A percentile compares a stretch with the other conserved stretches of the same genome.
Evolutionary conservation across 192 early-diverging fungal species (phyloP).

Genomic region (Backusella tuberculispora): DNA sequence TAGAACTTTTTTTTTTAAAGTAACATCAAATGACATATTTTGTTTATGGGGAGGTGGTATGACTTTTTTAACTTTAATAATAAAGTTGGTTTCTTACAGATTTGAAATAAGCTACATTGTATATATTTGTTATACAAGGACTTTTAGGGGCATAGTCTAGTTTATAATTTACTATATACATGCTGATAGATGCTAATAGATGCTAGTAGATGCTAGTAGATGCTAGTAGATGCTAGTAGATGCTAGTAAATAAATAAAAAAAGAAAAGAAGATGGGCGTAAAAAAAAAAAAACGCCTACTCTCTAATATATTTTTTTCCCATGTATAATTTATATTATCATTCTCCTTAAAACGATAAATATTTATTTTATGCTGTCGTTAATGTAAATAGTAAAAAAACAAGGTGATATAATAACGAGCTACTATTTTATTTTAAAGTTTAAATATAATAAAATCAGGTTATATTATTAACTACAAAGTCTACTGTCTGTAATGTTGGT

Average conservation of each 20-base stretch:
- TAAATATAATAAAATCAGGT: no score
- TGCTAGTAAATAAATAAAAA: neutral
- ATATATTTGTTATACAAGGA: neutral
- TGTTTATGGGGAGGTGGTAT: neutral
- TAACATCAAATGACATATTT: conserved; percentile 10
- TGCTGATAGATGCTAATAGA: neutral
- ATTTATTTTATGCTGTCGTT: neutral
- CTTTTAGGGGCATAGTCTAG: neutral
- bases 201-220: neutral
- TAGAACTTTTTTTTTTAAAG: neutral
- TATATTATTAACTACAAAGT: no score
- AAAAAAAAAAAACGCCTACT: neutral
- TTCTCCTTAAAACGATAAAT: conserved; percentile 15
- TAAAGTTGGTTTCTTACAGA: neutral
- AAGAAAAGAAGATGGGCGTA: neutral
- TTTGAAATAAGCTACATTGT: neutral
- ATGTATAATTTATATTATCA: neutral
- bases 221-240: neutral
- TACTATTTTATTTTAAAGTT: no score
- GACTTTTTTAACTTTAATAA: neutral
- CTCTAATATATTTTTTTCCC: neutral
- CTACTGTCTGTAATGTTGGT: no score
- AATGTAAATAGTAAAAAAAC: no score
- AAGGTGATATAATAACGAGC: no score
- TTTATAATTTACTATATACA: neutral